Evolutionary conservation across 2,329 filamentous ascomycete genomes (phyloP), one percentile per base, ranked within the genome.

Genomic region (Malbranchea zuffiana): DNA sequence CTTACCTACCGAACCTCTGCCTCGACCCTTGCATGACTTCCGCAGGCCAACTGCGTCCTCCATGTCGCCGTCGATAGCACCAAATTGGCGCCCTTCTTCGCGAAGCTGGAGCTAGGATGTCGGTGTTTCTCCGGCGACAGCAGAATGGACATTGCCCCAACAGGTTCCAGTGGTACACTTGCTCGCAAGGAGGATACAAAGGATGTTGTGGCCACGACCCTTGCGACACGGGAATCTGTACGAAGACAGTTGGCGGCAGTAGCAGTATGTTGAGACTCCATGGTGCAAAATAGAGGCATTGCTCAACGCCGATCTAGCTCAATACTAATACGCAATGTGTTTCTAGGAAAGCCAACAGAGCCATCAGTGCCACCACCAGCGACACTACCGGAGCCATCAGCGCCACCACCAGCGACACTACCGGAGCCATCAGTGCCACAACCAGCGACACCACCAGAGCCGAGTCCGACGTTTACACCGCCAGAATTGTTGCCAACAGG

Each of bases 131-230:
- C 6, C 35, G 35, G 27, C 35, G 35, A 7, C 36, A 29, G n/a
- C 12, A 10, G 6, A 27, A 39, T 32, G 19, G 18, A n/a, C 17
- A 27, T 12, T 43, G 41, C 30, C 18, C 33, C 18, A 7, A 13
- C 10, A 20, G 28, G 5, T 34, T 24, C 24, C 6, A 10, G 23
- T 42, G 34, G 17, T 45, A 45, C 32, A 36, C 15, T 15, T 45
- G 43, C 16, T 24, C 31, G 2, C 36, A 43, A 17, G 42, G 42
- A 5, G n/a, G 20, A 6, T 45, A 39, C 24, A 19, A 13, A 6
- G 43, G 43, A 39, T 45, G 43, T 25, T 45, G 43, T 25, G 16
- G 10, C n/a, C 6, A 16, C 23, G 35, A 45, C 18, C 41, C 43
- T 36, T 45, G 43, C 33, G 23, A 24, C 8, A 36, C 32, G 32